Conservation (phyloP, 805 yeast species). For the Starmerella floris region DNA sequence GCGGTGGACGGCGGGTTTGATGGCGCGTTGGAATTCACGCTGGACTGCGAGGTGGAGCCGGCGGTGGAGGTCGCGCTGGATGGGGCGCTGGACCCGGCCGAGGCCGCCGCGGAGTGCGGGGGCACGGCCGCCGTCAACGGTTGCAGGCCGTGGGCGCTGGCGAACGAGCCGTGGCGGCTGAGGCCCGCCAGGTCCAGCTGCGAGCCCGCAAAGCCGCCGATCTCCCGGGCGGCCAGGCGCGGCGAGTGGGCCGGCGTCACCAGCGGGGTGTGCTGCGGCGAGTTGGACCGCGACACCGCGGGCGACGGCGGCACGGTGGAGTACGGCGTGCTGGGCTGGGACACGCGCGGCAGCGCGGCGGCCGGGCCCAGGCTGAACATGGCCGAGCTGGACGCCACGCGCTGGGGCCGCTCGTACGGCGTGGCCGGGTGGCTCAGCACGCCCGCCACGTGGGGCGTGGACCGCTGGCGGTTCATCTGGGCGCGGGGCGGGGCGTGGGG, state of each 20-base stretch:
- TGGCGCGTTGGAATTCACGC: not conserved
- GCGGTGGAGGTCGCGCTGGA: not conserved
- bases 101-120: not conserved
- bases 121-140: constrained; percentile 2
- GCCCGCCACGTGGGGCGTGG: constrained; percentile 21
- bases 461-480: constrained; percentile 17
- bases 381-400: constrained; percentile 17
- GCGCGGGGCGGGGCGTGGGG: not conserved
- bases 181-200: constrained; percentile 2
- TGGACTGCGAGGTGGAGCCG: not conserved
- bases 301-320: constrained; percentile 35
- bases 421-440: constrained; percentile 19
- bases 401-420: constrained; percentile 23
- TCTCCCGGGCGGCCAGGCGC: constrained; percentile 30
- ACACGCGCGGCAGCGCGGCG: constrained; percentile 6
- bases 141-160: too few relatives aligned
- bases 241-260: constrained; percentile 37
- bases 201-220: constrained; percentile 2
- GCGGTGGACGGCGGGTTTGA: constrained; percentile 1
- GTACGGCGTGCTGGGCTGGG: constrained; percentile 32
- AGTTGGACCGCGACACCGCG: constrained; percentile 27
- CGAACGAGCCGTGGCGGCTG: not conserved
- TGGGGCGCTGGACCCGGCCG: not conserved
- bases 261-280: constrained; percentile 34
- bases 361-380: constrained; percentile 19